Percentiles rank a stretch among this genome's conserved stretches.
phyloP scores from a whole-genome alignment of 2,329 filamentous ascomycete genomes.

The Penicillium concentricum region DNA sequence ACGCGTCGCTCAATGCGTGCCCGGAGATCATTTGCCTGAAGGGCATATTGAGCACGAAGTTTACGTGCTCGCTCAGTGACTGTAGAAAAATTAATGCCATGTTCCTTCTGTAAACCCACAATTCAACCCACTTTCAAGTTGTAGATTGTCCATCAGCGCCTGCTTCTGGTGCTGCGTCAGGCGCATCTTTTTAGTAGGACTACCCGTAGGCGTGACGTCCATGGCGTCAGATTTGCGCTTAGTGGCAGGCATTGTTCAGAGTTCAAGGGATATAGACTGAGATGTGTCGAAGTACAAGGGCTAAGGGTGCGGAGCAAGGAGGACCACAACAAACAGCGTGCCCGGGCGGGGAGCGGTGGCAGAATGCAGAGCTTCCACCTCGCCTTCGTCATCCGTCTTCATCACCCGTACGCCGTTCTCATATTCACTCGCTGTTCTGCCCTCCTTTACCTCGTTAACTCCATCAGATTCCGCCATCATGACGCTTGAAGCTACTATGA shows the following conservation, averaged over 20 bases:
- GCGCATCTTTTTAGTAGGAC: conserved; percentile 61
- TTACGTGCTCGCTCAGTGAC: conserved; percentile 86
- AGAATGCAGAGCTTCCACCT: conserved; percentile 29
- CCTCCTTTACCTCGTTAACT: conserved; percentile 8
- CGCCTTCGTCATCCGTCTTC: conserved; percentile 29
- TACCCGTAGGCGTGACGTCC: conserved; percentile 46
- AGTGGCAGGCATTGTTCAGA: conserved; percentile 36
- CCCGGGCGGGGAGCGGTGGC: conserved; percentile 16
- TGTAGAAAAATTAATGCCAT: conserved; percentile 39
- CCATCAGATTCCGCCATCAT: conserved; percentile 61
- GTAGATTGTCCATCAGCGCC: conserved; percentile 81
- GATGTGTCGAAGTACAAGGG: conserved; percentile 6
- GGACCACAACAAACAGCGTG: conserved; percentile 27
- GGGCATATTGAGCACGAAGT: conserved; percentile 81
- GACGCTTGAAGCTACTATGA: conserved; percentile 99
- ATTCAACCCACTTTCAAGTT: conserved; percentile 72
- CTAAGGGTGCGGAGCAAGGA: conserved; percentile 17
- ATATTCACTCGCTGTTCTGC: conserved; percentile 11
- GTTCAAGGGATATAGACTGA: background rate
- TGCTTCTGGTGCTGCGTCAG: conserved; percentile 76
- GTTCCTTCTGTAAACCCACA: background rate
- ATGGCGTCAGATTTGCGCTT: conserved; percentile 43
- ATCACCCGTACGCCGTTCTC: conserved; percentile 11
- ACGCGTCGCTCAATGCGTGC: conserved; percentile 88
- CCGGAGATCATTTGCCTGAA: conserved; percentile 81